Conservation (phyloP, 2,329 filamentous ascomycete genomes). For the Penicillium sp. region DNA sequence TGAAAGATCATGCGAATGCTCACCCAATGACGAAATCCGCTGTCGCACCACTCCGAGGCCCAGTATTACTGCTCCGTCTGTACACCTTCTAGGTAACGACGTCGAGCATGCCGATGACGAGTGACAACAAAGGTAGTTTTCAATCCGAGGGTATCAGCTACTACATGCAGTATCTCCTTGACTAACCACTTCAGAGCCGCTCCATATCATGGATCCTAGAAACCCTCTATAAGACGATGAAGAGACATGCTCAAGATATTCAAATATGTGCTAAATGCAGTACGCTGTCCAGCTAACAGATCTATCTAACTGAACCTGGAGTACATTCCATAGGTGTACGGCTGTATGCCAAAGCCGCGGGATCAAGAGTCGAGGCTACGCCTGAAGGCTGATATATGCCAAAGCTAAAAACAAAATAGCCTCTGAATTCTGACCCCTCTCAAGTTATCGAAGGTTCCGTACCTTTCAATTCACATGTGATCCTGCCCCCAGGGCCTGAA, state of each 20-base stretch:
- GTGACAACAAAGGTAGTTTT: slow-evolving; percentile 40
- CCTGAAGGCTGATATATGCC: too few relatives aligned
- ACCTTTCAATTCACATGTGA: too few relatives aligned
- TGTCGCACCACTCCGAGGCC: slow-evolving; percentile 28
- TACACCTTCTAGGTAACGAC: slow-evolving; percentile 30
- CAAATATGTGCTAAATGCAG: not conserved
- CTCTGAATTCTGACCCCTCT: too few relatives aligned
- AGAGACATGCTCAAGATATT: not conserved
- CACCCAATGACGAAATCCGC: slow-evolving; percentile 29
- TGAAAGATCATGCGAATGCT: not conserved
- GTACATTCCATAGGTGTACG: too few relatives aligned
- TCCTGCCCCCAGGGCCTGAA: too few relatives aligned
- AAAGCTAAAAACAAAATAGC: too few relatives aligned
- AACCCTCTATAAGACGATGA: too few relatives aligned
- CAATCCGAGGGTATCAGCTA: slow-evolving; percentile 29
- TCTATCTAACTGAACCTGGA: not conserved
- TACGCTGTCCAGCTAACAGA: not conserved
- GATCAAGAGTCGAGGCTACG: too few relatives aligned
- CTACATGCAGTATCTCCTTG: not conserved
- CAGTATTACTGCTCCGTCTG: slow-evolving; percentile 27
- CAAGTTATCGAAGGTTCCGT: too few relatives aligned
- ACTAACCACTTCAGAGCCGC: too few relatives aligned
- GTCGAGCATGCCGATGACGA: slow-evolving; percentile 39
- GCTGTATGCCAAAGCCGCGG: too few relatives aligned
- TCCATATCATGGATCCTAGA: too few relatives aligned